Percentiles rank a stretch among this genome's conserved stretches.
phyloP scores from a whole-genome alignment of 2,329 filamentous ascomycete genomes.

The Colletotrichum scovillei region DNA sequence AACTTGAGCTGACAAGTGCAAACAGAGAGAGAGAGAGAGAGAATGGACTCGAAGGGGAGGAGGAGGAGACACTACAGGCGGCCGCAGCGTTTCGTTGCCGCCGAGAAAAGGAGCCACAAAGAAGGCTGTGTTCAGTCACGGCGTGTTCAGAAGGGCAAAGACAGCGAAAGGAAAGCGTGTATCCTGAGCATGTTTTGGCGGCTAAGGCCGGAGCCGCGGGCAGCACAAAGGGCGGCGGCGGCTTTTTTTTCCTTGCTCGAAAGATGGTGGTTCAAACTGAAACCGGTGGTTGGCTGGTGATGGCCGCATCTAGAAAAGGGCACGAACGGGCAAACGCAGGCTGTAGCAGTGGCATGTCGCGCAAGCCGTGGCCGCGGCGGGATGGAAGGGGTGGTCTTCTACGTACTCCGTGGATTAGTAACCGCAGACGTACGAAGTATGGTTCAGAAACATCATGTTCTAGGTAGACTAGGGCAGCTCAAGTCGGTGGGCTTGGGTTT shows the following conservation, averaged over 20 bases:
- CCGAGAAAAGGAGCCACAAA: background rate
- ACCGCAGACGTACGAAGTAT: background rate
- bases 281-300: conserved; percentile 17
- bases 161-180: background rate
- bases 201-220: conserved; percentile 24
- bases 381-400: conserved; percentile 12
- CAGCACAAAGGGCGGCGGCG: background rate
- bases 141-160: background rate
- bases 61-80: background rate
- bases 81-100: background rate
- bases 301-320: conserved; percentile 1
- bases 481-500: background rate
- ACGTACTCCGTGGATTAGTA: too few species aligned
- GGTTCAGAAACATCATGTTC: conserved; percentile 24
- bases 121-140: background rate
- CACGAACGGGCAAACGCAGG: background rate
- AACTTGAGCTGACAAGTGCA: background rate
- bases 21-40: background rate
- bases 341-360: background rate
- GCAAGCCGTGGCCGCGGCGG: background rate
- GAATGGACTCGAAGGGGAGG: background rate
- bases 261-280: conserved; percentile 22
- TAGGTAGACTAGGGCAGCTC: background rate
- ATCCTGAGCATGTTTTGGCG: background rate
- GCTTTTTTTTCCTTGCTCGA: background rate